Evolutionary conservation across 1,139 yeast genomes (phyloP).

Genomic region (Nakaseomyces nivariensis): DNA sequence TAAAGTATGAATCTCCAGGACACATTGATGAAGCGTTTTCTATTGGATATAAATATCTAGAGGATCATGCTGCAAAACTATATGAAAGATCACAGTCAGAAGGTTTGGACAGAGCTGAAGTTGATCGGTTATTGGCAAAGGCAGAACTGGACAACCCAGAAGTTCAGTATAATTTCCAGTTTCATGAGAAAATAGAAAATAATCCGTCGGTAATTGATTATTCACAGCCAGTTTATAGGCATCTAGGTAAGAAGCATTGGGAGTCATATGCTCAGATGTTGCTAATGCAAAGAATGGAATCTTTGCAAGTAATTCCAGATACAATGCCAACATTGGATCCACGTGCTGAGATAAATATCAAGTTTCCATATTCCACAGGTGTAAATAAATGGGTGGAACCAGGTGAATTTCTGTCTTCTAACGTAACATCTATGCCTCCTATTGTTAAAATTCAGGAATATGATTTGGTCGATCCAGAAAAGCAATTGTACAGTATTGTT

Average conservation of each 20-base stretch:
- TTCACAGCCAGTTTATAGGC: slow-evolving; percentile 69
- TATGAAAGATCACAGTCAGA: slow-evolving; percentile 16
- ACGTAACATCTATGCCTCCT: slow-evolving; percentile 67
- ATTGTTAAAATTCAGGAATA: slow-evolving; percentile 65
- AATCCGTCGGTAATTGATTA: slow-evolving; percentile 47
- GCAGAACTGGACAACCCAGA: slow-evolving; percentile 76
- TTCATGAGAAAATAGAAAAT: slow-evolving; percentile 31
- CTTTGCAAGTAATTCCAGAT: slow-evolving; percentile 80
- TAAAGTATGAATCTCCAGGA: slow-evolving; percentile 54
- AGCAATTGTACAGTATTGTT: slow-evolving; percentile 58
- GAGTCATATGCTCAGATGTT: slow-evolving; percentile 40
- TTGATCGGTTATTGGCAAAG: slow-evolving; percentile 30
- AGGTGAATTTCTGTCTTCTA: slow-evolving; percentile 64
- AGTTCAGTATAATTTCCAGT: slow-evolving; percentile 57
- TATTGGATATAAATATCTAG: slow-evolving; percentile 52
- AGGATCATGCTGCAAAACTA: slow-evolving; percentile 34
- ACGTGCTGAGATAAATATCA: slow-evolving; percentile 59
- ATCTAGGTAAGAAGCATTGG: slow-evolving; percentile 64
- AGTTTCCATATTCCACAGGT: slow-evolving; percentile 60
- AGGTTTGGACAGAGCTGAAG: slow-evolving; percentile 16
- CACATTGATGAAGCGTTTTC: slow-evolving; percentile 67
- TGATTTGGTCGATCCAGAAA: slow-evolving; percentile 37
- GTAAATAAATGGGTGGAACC: slow-evolving; percentile 65
- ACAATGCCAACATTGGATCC: slow-evolving; percentile 89
- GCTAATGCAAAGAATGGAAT: slow-evolving; percentile 68